A percentile compares a stretch with the other conserved stretches of the same genome.
Evolutionary conservation across 768 basidiomycete genomes (phyloP).

Genomic region (Tephrocybe sp.): DNA sequence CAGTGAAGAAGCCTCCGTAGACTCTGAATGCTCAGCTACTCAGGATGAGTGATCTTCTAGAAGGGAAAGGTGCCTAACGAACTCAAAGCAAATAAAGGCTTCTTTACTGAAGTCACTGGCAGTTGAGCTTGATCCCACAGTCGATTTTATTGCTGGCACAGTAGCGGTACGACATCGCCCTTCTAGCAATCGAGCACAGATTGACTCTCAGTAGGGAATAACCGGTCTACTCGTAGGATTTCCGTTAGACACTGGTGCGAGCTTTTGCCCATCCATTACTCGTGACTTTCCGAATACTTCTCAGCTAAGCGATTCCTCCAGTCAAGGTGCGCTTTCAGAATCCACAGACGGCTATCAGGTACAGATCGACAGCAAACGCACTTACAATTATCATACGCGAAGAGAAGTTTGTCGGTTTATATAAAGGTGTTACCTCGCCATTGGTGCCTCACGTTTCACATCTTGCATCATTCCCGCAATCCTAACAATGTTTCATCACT

Average conservation of each 20-base stretch:
- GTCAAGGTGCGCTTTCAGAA: slow-evolving; percentile 85
- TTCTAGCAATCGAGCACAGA: too few species aligned
- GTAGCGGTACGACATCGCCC: too few species aligned
- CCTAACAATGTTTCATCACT: not conserved
- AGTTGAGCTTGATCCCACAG: not conserved
- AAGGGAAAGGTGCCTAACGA: slow-evolving; percentile 1
- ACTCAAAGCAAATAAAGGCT: not conserved
- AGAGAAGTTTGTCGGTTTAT: slow-evolving; percentile 67
- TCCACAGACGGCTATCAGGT: slow-evolving; percentile 53
- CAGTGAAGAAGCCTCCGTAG: too few species aligned
- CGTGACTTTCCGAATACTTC: not conserved
- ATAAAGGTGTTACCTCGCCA: slow-evolving; percentile 78
- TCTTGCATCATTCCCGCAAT: not conserved
- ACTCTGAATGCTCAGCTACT: too few species aligned
- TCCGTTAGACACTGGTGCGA: slow-evolving; percentile 70
- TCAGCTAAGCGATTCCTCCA: too few species aligned
- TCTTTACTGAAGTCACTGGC: not conserved
- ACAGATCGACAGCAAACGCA: slow-evolving; percentile 63
- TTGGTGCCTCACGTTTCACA: slow-evolving; percentile 41
- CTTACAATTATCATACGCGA: slow-evolving; percentile 67
- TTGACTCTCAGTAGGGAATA: slow-evolving; percentile 61
- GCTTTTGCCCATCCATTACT: not conserved
- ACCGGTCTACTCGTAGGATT: slow-evolving; percentile 70
- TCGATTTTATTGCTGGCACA: not conserved
- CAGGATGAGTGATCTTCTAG: slow-evolving; percentile 4